Base-by-base conservation (phyloP, 768 basidiomycete species). In the Leccinum sublutescens region DNA sequence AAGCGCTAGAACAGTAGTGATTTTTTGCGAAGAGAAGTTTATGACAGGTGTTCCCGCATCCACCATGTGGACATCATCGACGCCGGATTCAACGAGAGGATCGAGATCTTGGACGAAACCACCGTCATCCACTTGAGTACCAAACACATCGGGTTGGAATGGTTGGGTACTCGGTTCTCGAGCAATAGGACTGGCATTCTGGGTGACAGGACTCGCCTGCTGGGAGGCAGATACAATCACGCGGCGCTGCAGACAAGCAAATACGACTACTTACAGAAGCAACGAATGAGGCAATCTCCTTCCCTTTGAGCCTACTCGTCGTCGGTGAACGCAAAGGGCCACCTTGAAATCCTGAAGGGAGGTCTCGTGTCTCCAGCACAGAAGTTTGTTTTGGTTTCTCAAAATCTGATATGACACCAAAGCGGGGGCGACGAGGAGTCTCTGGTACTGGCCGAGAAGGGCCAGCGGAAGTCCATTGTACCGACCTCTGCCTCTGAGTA, bases 401-500 rank as follows among this genome's bases (percentile, higher is more conserved):
- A 12, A 65, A 59, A 3, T 66, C 68, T 51, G 70, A 63, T 57
- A 66, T 69, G 60, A 59, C 65, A 17, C 59, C 72, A 60, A 75
- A 75, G 27, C 73, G 71, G n/a, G 74, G 71, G 25, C 74, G 71
- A 21, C 74, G 68, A 27, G 79, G 79, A 0, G 77, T 81, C 59
- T 77, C 75, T 31, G 74, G 72, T 4, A 56, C 54, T 47, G 64
- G 23, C 34, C 59, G 68, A 56, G 71, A 75, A 29, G 73, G 71
- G 14, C 69, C 71, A 27, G 68, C 66, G 9, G 60, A 60, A 11
- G 54, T 58, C 59, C 64, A 62, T 19, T 66, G 72, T 17, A 64
- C 73, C 71, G 76, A 78, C 19, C 62, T 68, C 47, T 74, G 76
- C 53, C 76, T 77, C 58, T 79, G 79, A 36, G 75, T 71, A 27